Base-by-base conservation (phyloP, 2,329 filamentous ascomycete species). In the Botryotinia globosa region DNA sequence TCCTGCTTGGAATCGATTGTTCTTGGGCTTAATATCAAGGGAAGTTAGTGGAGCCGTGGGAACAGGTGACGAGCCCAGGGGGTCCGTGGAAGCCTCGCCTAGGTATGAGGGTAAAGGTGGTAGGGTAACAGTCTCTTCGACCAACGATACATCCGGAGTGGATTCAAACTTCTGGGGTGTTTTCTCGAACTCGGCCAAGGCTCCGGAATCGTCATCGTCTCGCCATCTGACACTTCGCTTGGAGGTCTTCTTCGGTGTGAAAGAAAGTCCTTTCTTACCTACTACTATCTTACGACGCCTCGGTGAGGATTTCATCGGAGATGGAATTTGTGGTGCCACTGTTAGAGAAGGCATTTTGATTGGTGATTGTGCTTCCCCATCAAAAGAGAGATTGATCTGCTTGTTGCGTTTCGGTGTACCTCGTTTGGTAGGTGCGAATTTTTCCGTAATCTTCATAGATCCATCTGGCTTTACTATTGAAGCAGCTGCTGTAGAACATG, bases 401-500 rank as follows among this genome's bases (percentile, higher is more conserved):
- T 87, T 89, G 84, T 89, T 90, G 76, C 92, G 88, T 83, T 94
- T 95, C 0, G 94, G 92, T 3, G 94, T 97, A 32, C 92, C 92
- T 54, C 87, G 84, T 77, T 90, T 91, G 16, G 85, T 88, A 4
- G 93, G 92, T 10, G 92, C 89, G 76, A 93, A 91, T 51, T 87
- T 85, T 73, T 95, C 90, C 0, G 82, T 84, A 8, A 89, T 83
- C 6, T 86, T 84, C 72, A 87, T 81, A 16, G 85, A 84, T 39
- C 93, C 94, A 78, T 98, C 95, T 2, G 95, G 94, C 80, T 97
- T 97, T 81, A 99, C 92, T 39, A 98, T 89, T 77, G 97, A 93
- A 0, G 92, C 90, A 10, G 91, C 89, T 0, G 93, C 90, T 39
- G 89, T 87, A 61, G 90, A 91, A 72, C 94, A 95, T 4, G 89